Conservation (phyloP, 176 grass and related monocot genomes). For the Oryza longistaminata region DNA sequence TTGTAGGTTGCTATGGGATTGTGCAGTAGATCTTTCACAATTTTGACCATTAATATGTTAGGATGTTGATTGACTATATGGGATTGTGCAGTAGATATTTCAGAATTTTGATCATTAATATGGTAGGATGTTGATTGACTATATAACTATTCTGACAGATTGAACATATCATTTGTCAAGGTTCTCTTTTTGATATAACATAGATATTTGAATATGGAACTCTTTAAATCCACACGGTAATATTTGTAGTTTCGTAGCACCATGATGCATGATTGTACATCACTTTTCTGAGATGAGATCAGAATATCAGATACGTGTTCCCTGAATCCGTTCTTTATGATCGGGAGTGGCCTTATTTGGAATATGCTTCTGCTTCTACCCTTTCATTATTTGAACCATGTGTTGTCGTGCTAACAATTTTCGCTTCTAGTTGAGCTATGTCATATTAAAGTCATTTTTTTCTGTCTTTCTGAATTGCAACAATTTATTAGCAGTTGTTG, state of each 20-base stretch:
- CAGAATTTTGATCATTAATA: neutral
- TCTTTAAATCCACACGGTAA: neutral
- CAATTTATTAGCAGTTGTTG: neutral
- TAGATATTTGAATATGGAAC: neutral
- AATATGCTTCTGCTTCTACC: neutral
- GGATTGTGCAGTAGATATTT: neutral
- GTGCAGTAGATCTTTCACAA: neutral
- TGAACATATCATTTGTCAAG: neutral
- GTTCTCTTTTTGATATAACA: neutral
- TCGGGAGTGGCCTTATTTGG: neutral
- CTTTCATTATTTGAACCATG: constrained; percentile 1
- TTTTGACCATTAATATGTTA: neutral
- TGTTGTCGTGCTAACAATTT: neutral
- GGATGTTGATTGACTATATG: too few relatives aligned
- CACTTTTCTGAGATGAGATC: neutral
- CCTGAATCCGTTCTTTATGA: neutral
- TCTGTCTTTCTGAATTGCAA: neutral
- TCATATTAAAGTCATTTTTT: constrained; percentile 1
- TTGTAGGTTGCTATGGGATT: neutral
- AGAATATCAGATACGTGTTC: neutral
- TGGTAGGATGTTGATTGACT: too few relatives aligned
- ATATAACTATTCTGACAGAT: neutral
- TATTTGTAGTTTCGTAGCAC: neutral
- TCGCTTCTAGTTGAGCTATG: constrained; percentile 1
- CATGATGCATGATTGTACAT: neutral